phyloP scores from a whole-genome alignment of 2,329 filamentous ascomycete species.

The Colletotrichum gloeosporioides region DNA sequence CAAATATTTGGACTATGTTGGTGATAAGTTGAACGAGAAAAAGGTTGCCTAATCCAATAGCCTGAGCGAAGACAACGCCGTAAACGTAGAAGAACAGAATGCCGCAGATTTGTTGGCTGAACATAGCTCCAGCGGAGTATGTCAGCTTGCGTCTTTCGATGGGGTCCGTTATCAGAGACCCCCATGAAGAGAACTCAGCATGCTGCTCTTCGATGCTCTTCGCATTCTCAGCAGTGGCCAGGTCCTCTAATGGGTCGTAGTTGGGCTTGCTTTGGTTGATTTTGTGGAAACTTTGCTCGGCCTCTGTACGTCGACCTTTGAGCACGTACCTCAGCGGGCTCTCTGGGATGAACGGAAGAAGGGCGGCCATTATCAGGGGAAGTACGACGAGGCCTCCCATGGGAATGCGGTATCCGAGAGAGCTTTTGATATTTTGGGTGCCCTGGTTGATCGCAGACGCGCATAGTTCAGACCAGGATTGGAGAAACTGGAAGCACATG shows the following conservation, averaged over 20 bases:
- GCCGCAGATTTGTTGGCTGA: slow-evolving; percentile 46
- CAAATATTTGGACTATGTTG: neutral
- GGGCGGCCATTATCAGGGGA: slow-evolving; percentile 16
- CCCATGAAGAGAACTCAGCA: neutral
- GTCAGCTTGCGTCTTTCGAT: slow-evolving; percentile 45
- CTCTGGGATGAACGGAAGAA: slow-evolving; percentile 23
- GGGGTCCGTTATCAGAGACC: slow-evolving; percentile 40
- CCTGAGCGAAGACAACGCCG: slow-evolving; percentile 38
- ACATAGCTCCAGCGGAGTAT: slow-evolving; percentile 41
- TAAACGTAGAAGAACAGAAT: slow-evolving; percentile 44
- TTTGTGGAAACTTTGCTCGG: slow-evolving; percentile 30
- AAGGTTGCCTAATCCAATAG: neutral
- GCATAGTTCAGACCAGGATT: slow-evolving; percentile 27
- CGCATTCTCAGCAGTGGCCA: neutral
- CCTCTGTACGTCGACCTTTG: slow-evolving; percentile 28
- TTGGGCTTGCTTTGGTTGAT: slow-evolving; percentile 35
- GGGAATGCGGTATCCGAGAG: neutral
- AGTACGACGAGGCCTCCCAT: slow-evolving; percentile 6
- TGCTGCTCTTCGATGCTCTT: neutral
- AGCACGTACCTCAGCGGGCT: slow-evolving; percentile 29
- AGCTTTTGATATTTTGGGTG: slow-evolving; percentile 2
- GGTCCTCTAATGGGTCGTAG: neutral
- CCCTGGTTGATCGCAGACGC: slow-evolving; percentile 25
- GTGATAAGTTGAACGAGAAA: neutral
- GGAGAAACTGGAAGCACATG: slow-evolving; percentile 30